These are phyloP conservation scores for Gaeumannomyces tritici DNA, from an alignment of 2,329 filamentous ascomycete genomes.

Conservation along the genomic window DNA sequence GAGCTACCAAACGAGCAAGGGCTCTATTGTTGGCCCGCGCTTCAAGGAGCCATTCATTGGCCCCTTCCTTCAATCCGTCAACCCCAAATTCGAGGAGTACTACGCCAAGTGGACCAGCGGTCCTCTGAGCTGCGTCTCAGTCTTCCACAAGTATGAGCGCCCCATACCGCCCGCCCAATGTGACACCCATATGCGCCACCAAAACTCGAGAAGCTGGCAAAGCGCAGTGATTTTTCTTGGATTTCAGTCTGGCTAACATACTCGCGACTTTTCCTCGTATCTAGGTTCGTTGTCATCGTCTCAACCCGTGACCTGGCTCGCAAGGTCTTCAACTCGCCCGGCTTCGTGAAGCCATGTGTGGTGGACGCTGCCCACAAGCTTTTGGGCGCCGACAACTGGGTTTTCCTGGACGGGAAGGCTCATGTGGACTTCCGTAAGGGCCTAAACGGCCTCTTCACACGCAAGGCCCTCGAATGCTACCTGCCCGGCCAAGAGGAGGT, in stretches of 20 bases:
- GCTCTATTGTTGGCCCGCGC: conserved; percentile 62
- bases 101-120: conserved; percentile 87
- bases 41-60: conserved; percentile 84
- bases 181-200: background rate
- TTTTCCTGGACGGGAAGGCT: conserved; percentile 89
- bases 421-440: conserved; percentile 98
- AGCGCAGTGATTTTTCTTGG: background rate
- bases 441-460: conserved; percentile 88
- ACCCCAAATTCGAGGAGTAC: conserved; percentile 88
- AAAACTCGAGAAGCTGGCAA: background rate
- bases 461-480: conserved; percentile 77
- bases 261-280: background rate
- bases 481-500: conserved; percentile 88
- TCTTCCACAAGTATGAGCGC: conserved; percentile 86
- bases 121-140: conserved; percentile 88
- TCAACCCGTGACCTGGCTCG: conserved; percentile 90
- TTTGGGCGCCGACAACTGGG: conserved; percentile 86
- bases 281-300: conserved; percentile 91
- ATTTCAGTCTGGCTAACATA: background rate
- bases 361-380: conserved; percentile 93
- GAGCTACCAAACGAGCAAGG: conserved; percentile 66
- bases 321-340: conserved; percentile 92
- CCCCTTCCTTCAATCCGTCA: conserved; percentile 86
- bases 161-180: background rate
- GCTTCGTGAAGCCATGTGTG: conserved; percentile 89